Base-by-base conservation (phyloP, 2,329 filamentous ascomycete species). In the Colletotrichum scovillei region DNA sequence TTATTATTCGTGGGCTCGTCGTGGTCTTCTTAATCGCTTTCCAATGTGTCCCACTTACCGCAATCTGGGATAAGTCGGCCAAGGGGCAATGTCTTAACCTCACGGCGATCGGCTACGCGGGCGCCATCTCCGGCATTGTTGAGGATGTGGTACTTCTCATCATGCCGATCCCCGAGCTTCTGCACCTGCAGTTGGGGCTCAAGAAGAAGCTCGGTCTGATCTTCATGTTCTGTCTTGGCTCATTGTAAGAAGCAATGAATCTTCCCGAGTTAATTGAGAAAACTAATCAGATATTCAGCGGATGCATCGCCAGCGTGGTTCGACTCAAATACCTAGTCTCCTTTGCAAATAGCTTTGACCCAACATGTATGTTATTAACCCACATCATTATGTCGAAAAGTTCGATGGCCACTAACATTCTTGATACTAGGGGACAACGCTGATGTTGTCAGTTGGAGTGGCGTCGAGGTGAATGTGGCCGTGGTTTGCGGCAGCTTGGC, bases 401-500 rank as follows among this genome's bases (percentile, higher is more conserved):
- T 7, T 24, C 22, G 4, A 16, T n/a, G 11, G 12, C 32, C 19
- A 28, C 62, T 64, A 24, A 53, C 52, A 11, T n/a, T 16, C n/a
- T 38, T 32, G 16, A 42, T 42, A 6, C 2, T 32, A 64, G 79
- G 76, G 75, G 74, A 78, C 52, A 78, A 78, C 46, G 77, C 79
- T 32, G 78, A 81, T 35, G 71, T 81, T 1, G 74, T 80, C 5
- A 76, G 79, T 26, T 82, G 81, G 81, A 80, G 78, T 8, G 71
- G 77, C 16, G 78, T 81, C 30, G 81, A 82, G 69, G 73, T 77
- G 12, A 77, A 78, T 53, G 73, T 79, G 2, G 84, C 83, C 5
- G 85, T 87, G 22, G 80, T 81, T n/a, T 85, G 80, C 3, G 85
- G 83, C 64, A 86, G 84, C 63, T 82, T 85, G 3, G 79, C 80